phyloP scores from a whole-genome alignment of 23 red algal species.

The Chondrus crispus region DNA sequence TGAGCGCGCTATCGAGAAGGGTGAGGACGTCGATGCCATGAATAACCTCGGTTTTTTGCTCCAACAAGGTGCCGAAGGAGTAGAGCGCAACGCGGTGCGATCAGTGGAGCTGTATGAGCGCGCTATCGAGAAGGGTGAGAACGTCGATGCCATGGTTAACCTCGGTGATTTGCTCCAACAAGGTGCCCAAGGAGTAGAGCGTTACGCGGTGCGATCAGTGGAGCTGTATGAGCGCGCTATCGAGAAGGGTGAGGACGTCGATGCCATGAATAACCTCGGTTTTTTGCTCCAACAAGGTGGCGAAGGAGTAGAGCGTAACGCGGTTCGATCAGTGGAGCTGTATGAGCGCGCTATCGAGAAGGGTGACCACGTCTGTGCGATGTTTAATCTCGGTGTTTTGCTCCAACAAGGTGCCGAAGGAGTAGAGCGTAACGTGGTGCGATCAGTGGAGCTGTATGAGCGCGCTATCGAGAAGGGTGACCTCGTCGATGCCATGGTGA shows the following conservation, averaged over 20 bases:
- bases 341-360: slow-evolving; percentile 14
- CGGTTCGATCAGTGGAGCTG: background rate
- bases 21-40: background rate
- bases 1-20: background rate
- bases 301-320: slow-evolving; percentile 10
- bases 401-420: slow-evolving; percentile 9
- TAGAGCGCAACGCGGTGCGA: background rate
- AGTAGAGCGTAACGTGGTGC: background rate
- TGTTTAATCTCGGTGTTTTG: background rate
- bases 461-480: too few relatives aligned
- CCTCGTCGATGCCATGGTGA: background rate
- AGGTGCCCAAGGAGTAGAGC: background rate
- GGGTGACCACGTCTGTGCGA: background rate
- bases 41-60: background rate
- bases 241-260: background rate
- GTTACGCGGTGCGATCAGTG: background rate
- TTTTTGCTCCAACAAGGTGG: background rate
- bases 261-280: slow-evolving; percentile 11
- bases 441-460: slow-evolving; percentile 9
- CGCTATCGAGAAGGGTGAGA: background rate
- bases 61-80: background rate
- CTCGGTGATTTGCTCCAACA: slow-evolving; percentile 2
- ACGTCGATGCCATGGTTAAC: slow-evolving; percentile 22
- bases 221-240: slow-evolving; percentile 24
- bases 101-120: background rate